Conservation (phyloP, 2,329 filamentous ascomycete genomes). For the Fusarium sp. region DNA sequence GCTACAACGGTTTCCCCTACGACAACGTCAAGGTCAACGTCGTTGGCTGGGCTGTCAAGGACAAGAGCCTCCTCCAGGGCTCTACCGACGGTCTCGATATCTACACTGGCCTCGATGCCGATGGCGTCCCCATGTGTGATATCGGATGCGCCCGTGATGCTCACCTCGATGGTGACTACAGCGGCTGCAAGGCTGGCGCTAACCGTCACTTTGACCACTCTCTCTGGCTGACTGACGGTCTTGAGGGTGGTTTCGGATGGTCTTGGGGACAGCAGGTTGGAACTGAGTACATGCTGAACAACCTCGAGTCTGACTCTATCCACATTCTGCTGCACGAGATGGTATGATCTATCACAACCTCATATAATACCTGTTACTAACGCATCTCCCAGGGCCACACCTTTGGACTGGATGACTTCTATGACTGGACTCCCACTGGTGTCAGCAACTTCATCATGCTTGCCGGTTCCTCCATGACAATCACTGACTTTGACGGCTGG, state of each 20-base stretch:
- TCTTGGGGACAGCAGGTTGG: constrained; percentile 59
- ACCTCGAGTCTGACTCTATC: constrained; percentile 50
- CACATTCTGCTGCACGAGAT: constrained; percentile 60
- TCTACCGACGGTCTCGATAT: constrained; percentile 49
- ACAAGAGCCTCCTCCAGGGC: constrained; percentile 51
- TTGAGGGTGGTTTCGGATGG: constrained; percentile 55
- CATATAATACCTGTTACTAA: background rate
- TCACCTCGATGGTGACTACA: constrained; percentile 55
- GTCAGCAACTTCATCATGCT: constrained; percentile 57
- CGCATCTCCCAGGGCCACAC: constrained; percentile 45
- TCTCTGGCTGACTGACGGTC: constrained; percentile 58
- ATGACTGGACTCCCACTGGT: constrained; percentile 56
- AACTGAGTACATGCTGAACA: constrained; percentile 55
- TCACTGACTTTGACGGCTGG: constrained; percentile 61
- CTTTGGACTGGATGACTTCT: constrained; percentile 53
- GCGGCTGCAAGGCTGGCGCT: constrained; percentile 47
- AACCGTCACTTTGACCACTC: constrained; percentile 55
- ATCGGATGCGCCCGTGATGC: constrained; percentile 54
- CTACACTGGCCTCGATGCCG: constrained; percentile 53
- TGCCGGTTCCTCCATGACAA: constrained; percentile 52
- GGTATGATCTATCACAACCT: constrained; percentile 19
- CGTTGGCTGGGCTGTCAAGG: constrained; percentile 55
- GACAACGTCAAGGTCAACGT: constrained; percentile 51
- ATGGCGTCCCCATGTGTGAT: constrained; percentile 53
- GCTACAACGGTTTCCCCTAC: constrained; percentile 56